Percentiles rank a stretch among this genome's conserved stretches.
phyloP scores from a whole-genome alignment of 2,329 filamentous ascomycete genomes.

The Eutypella sp. region DNA sequence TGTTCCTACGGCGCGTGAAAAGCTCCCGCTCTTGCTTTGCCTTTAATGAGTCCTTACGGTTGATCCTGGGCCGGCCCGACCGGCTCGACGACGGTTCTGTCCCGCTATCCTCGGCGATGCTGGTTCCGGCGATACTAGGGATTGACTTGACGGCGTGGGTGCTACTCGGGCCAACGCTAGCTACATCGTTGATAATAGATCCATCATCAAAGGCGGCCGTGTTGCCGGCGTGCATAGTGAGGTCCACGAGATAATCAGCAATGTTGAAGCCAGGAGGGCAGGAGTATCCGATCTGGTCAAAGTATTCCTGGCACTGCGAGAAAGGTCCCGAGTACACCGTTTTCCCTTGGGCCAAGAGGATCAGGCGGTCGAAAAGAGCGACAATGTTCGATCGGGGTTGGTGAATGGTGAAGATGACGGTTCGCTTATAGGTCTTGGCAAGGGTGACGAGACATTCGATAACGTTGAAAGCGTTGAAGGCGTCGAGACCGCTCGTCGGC shows the following conservation, averaged over 20 bases:
- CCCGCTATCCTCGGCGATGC: conserved; percentile 63
- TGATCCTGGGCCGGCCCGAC: conserved; percentile 59
- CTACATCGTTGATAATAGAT: conserved; percentile 47
- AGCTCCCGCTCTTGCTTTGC: conserved; percentile 85
- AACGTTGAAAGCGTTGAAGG: conserved; percentile 97
- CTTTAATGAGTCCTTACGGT: conserved; percentile 75
- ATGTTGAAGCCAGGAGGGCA: conserved; percentile 98
- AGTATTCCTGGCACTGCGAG: conserved; percentile 82
- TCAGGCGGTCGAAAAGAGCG: conserved; percentile 89
- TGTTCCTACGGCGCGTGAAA: conserved; percentile 74
- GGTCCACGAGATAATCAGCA: conserved; percentile 92
- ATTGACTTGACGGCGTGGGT: conserved; percentile 86
- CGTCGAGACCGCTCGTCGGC: conserved; percentile 91
- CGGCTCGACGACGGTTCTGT: conserved; percentile 57
- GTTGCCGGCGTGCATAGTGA: conserved; percentile 89
- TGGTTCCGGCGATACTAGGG: conserved; percentile 73
- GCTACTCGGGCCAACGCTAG: conserved; percentile 76
- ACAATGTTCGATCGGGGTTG: conserved; percentile 98
- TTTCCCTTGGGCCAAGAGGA: conserved; percentile 82
- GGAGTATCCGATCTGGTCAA: conserved; percentile 84
- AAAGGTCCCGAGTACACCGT: conserved; percentile 94
- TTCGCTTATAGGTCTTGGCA: conserved; percentile 94
- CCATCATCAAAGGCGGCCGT: conserved; percentile 57
- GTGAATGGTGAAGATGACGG: conserved; percentile 97
- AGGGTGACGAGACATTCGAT: conserved; percentile 92